Base-by-base conservation (phyloP, 371 early-diverging fungal genomes). In the Mucor indicus region DNA sequence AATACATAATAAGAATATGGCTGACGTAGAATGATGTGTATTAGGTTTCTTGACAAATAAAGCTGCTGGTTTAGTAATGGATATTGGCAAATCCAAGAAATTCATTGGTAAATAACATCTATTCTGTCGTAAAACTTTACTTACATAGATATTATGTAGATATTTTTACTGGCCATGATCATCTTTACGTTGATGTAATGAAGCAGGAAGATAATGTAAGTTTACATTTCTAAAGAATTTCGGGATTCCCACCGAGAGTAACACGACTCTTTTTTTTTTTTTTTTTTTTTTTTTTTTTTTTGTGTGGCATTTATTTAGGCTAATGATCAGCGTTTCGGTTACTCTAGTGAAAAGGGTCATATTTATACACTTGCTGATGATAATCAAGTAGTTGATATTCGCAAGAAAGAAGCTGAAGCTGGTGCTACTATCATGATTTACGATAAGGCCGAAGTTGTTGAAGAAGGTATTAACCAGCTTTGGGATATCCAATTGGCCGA, bases 21-120 rank as follows among this genome's bases (percentile, higher is more conserved):
- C 35, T 33, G n/a, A 33, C 15, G n/a, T 47, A 38, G 11, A 29
- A 1, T 24, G 21, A 24, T 29, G 43, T 3, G 22, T 12, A 16
- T 4, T 5, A 70, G 71, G 71, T 35, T 69, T 69, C 27, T 53
- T 72, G 39, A 72, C 73, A n/a, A 72, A 72, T 53, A 72, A 72
- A 29, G 29, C 53, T 7, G 39, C 54, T 24, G 73, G 73, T 42
- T 29, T 68, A 0, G 69, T 72, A 4, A 43, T 72, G 44, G 73
- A 72, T 50, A 57, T 72, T 39, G 60, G 67, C n/a, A 44, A 48
- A 17, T 61, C 73, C n/a, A 59, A 59, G 19, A 68, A 48, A 5
- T 72, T 72, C 33, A 55, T 57, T 27, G 73, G 73, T 72, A 58
- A 62, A 20, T 4, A 48, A 25, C 19, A 4, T 12, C 15, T 20